phyloP scores from a whole-genome alignment of 1,284 basidiomycete genomes.

The Ceratobasidium sp. region DNA sequence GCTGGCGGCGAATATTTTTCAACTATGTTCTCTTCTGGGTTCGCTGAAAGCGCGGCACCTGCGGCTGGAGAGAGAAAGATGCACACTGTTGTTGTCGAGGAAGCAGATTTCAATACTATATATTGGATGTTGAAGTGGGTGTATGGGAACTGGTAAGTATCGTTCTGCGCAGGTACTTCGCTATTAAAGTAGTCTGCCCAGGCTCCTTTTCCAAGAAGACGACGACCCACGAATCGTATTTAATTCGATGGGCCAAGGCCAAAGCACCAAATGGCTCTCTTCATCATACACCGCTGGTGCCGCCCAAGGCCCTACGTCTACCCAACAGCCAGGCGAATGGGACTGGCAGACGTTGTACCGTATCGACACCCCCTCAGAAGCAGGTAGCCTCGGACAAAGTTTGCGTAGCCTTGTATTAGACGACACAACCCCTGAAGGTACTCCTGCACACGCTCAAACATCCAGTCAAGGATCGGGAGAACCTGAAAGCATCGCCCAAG shows the following conservation, averaged over 20 bases:
- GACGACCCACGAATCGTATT: slow-evolving; percentile 75
- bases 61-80: slow-evolving; percentile 68
- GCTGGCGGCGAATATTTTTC: slow-evolving; percentile 78
- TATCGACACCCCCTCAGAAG: slow-evolving; percentile 27
- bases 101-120: slow-evolving; percentile 84
- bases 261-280: slow-evolving; percentile 70
- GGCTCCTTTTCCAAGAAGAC: slow-evolving; percentile 71
- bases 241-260: slow-evolving; percentile 71
- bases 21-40: slow-evolving; percentile 80
- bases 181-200: not conserved
- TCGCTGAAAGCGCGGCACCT: slow-evolving; percentile 67
- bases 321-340: slow-evolving; percentile 64
- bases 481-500: slow-evolving; percentile 2
- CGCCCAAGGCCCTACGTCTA: slow-evolving; percentile 15
- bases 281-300: slow-evolving; percentile 58
- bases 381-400: slow-evolving; percentile 38
- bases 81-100: slow-evolving; percentile 79
- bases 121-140: slow-evolving; percentile 88
- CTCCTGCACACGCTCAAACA: slow-evolving; percentile 24
- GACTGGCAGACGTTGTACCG: slow-evolving; percentile 72
- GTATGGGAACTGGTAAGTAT: slow-evolving; percentile 73
- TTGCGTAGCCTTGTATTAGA: slow-evolving; percentile 37
- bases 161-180: not conserved
- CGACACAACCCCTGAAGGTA: slow-evolving; percentile 20
- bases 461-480: slow-evolving; percentile 31